Conservation (phyloP, 805 yeast genomes). For the Metschnikowia borealis region DNA sequence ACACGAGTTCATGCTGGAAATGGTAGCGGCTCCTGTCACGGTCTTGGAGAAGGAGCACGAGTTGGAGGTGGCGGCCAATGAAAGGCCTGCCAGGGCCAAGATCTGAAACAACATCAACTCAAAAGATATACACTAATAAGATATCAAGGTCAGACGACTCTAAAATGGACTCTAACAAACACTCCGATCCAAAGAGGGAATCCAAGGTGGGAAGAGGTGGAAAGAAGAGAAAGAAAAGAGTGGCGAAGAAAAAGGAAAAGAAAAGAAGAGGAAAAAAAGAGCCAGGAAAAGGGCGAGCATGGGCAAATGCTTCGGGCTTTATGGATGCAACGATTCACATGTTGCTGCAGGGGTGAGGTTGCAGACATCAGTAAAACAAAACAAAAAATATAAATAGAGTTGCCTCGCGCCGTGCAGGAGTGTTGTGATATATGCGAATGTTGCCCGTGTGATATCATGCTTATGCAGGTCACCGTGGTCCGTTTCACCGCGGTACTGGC, state of each 20-base stretch:
- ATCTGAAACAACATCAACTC: constrained; percentile 5
- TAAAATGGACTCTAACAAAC: not conserved
- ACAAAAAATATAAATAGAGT: not conserved
- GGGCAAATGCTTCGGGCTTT: not conserved
- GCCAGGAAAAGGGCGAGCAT: not conserved
- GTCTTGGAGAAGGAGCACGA: constrained; percentile 40
- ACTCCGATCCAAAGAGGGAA: too few species aligned
- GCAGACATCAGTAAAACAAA: not conserved
- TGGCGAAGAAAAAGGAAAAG: not conserved
- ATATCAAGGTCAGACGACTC: not conserved
- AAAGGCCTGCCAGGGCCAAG: constrained; percentile 13
- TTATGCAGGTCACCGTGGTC: not conserved
- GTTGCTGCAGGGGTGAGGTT: constrained; percentile 1
- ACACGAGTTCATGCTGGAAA: constrained; percentile 32
- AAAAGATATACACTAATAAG: not conserved
- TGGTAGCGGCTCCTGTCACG: constrained; percentile 36
- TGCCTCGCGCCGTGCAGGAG: constrained; percentile 2
- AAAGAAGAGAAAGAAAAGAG: not conserved
- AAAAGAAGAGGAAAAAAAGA: not conserved
- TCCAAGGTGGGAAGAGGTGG: too few species aligned
- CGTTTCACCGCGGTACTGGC: too few species aligned
- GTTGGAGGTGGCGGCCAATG: constrained; percentile 5
- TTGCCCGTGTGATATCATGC: not conserved
- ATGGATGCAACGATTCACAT: not conserved
- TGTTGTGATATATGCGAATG: not conserved